These are phyloP conservation scores for Nadsonia commutata DNA, from an alignment of 1,139 yeast species.

Conservation along the genomic window DNA sequence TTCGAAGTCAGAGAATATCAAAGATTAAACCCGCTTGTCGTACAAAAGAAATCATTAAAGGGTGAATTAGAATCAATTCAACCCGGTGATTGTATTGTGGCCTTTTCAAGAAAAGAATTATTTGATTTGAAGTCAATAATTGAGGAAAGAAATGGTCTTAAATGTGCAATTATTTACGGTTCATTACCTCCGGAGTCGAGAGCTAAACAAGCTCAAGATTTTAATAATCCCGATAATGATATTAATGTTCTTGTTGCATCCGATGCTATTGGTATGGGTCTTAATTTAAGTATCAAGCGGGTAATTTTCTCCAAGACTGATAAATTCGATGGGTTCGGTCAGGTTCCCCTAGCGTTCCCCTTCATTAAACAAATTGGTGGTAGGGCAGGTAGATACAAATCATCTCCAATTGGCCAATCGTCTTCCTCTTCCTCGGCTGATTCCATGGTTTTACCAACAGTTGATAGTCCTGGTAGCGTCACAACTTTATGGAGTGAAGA, in stretches of 20 bases:
- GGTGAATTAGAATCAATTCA: slow-evolving; percentile 22
- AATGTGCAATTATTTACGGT: slow-evolving; percentile 87
- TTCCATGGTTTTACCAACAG: slow-evolving; percentile 25
- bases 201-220: slow-evolving; percentile 63
- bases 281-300: slow-evolving; percentile 69
- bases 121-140: slow-evolving; percentile 16
- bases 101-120: slow-evolving; percentile 51
- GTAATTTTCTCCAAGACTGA: slow-evolving; percentile 53
- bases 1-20: slow-evolving; percentile 52
- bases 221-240: slow-evolving; percentile 48
- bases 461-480: slow-evolving; percentile 15
- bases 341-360: slow-evolving; percentile 34
- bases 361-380: slow-evolving; percentile 90
- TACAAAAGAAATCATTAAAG: slow-evolving; percentile 30
- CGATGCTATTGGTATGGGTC: slow-evolving; percentile 97
- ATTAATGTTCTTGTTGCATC: slow-evolving; percentile 80
- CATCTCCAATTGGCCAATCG: slow-evolving; percentile 9
- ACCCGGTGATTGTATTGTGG: slow-evolving; percentile 81
- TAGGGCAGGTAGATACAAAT: slow-evolving; percentile 73
- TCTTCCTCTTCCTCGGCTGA: slow-evolving; percentile 18
- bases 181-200: slow-evolving; percentile 94
- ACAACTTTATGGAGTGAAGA: slow-evolving; percentile 19
- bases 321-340: slow-evolving; percentile 58
- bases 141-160: slow-evolving; percentile 43
- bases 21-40: slow-evolving; percentile 57